Conservation (phyloP, 148 eudicot species). For the Oxyria digyna region DNA sequence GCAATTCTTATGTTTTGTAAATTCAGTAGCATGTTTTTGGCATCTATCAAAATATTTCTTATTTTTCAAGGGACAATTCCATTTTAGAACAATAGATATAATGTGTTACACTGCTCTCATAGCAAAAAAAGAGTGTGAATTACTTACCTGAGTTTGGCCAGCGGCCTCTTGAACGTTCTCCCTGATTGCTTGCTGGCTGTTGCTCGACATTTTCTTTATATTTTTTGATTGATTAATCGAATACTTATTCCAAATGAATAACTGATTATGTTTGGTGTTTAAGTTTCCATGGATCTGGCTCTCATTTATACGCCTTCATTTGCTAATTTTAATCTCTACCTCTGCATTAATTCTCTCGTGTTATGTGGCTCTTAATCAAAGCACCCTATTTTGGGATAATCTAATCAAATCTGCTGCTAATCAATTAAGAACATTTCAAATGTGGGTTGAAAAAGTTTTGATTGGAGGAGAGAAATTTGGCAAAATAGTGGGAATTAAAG, state of each 20-base stretch:
- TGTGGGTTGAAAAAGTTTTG: background rate
- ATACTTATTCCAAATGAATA: background rate
- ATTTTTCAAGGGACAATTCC: no score
- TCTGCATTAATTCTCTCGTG: background rate
- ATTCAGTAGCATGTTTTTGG: no score
- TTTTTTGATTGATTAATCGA: background rate
- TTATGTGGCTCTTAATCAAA: background rate
- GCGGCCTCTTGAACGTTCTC: background rate
- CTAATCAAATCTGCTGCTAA: background rate
- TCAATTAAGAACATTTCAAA: background rate
- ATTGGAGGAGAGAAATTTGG: background rate
- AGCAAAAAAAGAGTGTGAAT: no score
- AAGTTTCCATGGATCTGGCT: background rate
- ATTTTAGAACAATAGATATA: no score
- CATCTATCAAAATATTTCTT: no score
- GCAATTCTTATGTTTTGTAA: no score
- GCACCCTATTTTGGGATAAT: background rate
- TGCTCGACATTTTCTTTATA: background rate
- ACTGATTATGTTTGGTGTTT: background rate
- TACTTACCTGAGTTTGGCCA: conserved; percentile 1
- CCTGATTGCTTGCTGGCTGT: background rate
- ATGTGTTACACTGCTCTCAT: no score
- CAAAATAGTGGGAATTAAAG: background rate
- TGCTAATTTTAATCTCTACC: background rate
- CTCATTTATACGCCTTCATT: background rate